Conservation (phyloP, 2,329 filamentous ascomycete species). For the Achaetomium macrosporum region DNA sequence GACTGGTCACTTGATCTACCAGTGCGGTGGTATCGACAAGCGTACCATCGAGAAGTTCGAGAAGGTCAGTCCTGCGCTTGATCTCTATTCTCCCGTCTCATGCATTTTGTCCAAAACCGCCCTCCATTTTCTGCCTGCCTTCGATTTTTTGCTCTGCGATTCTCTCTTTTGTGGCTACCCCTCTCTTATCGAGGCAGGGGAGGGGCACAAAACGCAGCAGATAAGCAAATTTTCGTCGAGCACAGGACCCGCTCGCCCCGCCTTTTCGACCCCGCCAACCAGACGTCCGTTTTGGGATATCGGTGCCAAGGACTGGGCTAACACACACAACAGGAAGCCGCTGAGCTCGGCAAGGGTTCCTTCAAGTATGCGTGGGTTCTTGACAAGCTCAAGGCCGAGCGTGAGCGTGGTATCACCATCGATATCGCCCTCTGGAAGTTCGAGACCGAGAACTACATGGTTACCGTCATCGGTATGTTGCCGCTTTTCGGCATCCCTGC, state of each 20-base stretch:
- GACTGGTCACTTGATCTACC: slow-evolving; percentile 96
- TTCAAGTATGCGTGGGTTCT: slow-evolving; percentile 99
- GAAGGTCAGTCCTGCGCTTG: slow-evolving; percentile 65
- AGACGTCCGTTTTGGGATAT: not conserved
- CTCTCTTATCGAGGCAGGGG: slow-evolving; percentile 24
- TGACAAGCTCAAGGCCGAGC: slow-evolving; percentile 99
- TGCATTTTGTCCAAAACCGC: not conserved
- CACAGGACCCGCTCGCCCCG: slow-evolving; percentile 21
- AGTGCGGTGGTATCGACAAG: slow-evolving; percentile 99
- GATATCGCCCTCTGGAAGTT: slow-evolving; percentile 99
- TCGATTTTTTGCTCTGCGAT: slow-evolving; percentile 23
- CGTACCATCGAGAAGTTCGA: slow-evolving; percentile 99
- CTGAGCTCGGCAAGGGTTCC: slow-evolving; percentile 98
- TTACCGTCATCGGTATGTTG: slow-evolving; percentile 87
- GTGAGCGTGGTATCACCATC: slow-evolving; percentile 99
- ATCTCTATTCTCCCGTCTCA: slow-evolving; percentile 14
- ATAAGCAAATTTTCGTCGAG: slow-evolving; percentile 17
- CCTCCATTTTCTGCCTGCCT: slow-evolving; percentile 19
- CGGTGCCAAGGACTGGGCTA: slow-evolving; percentile 10
- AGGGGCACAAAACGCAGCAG: slow-evolving; percentile 22
- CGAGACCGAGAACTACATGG: slow-evolving; percentile 96
- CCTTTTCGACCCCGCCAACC: slow-evolving; percentile 1
- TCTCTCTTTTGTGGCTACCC: slow-evolving; percentile 25
- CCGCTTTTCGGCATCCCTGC: not conserved
- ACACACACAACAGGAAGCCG: slow-evolving; percentile 70